Base-by-base conservation (phyloP, 768 basidiomycete genomes). In the Rhodotorula toruloides region DNA sequence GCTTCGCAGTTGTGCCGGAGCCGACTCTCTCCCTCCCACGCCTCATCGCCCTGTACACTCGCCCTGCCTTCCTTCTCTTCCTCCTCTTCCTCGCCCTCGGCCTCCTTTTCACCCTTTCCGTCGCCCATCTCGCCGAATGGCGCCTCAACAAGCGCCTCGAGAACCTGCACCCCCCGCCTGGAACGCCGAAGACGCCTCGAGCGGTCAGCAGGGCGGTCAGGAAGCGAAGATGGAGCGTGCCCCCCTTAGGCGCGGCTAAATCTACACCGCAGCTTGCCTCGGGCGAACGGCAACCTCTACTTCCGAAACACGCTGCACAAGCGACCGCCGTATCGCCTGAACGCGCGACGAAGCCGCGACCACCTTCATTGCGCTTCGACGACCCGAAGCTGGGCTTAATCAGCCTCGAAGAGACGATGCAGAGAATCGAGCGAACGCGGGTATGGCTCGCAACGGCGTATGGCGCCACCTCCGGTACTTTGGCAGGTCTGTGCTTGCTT, bases 401-500 rank as follows among this genome's bases (percentile, higher is more conserved):
- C n/a, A n/a, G n/a, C n/a, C n/a, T n/a, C n/a, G n/a, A n/a, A n/a
- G n/a, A n/a, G n/a, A n/a, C n/a, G n/a, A n/a, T n/a, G n/a, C n/a
- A n/a, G n/a, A n/a, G n/a, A n/a, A n/a, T n/a, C n/a, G n/a, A n/a
- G n/a, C n/a, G 67, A 37, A 85, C 83, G 17, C 82, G 84, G 1
- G 76, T 88, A 2, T 78, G 87, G 63, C 77, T 91, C 49, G 88
- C 91, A 17, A 81, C 91, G 52, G 88, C 89, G 2, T 97, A 89
- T 76, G 87, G 91, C 22, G 89, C 89, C 19, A 84, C 86, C 57
- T 91, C 89, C 7, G 92, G 92, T 0, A 91, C 89, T 29, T 80
- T 94, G 34, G 89, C 87, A 7, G 92, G 92, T 31, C 88, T 97
- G 85, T 94, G 90, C 75, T 80, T 97, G 32, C 81, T 97, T 22